phyloP scores from a whole-genome alignment of 805 yeast species.

The Pichia heedii region DNA sequence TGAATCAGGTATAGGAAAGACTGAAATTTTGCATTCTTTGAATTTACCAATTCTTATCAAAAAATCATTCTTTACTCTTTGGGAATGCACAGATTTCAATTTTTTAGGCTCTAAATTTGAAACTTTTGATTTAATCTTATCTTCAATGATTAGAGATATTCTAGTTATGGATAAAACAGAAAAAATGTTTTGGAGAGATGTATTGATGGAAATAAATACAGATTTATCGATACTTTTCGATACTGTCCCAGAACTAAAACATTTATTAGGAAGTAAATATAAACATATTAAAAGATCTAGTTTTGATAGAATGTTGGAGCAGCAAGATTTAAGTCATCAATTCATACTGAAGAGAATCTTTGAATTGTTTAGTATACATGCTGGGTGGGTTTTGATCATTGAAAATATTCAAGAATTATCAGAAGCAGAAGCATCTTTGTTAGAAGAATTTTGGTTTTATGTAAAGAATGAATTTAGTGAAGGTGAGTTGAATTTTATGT shows the following conservation, averaged over 20 bases:
- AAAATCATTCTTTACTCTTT: conserved; percentile 24
- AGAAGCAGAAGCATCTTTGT: conserved; percentile 23
- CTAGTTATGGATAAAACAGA: conserved; percentile 29
- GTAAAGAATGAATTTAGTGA: conserved; percentile 10
- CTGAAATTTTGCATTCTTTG: conserved; percentile 33
- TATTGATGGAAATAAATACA: conserved; percentile 30
- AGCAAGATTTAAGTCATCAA: conserved; percentile 33
- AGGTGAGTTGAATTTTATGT: conserved; percentile 5
- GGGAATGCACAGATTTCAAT: conserved; percentile 24
- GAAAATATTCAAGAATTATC: conserved; percentile 42
- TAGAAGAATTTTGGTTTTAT: conserved; percentile 24
- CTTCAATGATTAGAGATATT: conserved; percentile 33
- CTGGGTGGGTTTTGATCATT: conserved; percentile 35
- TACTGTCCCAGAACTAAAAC: conserved; percentile 37
- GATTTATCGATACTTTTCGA: conserved; percentile 34
- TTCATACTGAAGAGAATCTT: conserved; percentile 35
- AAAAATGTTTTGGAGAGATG: conserved; percentile 33
- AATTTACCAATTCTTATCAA: conserved; percentile 27
- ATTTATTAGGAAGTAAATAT: conserved; percentile 36
- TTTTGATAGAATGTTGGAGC: conserved; percentile 15
- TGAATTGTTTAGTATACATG: conserved; percentile 30
- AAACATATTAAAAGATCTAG: conserved; percentile 16
- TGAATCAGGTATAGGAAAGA: conserved; percentile 38
- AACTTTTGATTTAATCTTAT: conserved; percentile 14
- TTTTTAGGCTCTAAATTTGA: conserved; percentile 14